Evolutionary conservation across 345 rosid species (phyloP), one percentile per base, ranked within the genome.

Genomic region (Arabis alpina): DNA sequence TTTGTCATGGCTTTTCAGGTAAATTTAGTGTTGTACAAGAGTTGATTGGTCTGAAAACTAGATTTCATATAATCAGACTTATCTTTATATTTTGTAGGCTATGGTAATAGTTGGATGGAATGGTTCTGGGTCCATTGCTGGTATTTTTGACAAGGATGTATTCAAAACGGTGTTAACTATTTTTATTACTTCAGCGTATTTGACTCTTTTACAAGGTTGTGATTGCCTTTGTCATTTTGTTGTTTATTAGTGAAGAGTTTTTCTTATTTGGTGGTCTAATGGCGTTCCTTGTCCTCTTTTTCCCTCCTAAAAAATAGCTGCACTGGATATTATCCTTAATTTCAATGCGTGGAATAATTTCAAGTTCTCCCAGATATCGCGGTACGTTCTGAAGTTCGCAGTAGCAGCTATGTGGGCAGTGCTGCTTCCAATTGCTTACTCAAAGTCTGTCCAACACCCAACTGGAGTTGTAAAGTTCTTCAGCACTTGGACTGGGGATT

Each of bases 1-100:
- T 68, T 92, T 75, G 70, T 88, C 70, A 73, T 94, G 91, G 88
- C 95, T 72, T 88, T 92, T 15, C 99, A 94, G 99, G 99, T 94
- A 54, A 34, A 45, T 37, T 53, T 60, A 68, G 60, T 70, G n/a
- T 51, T 4, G 2, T 19, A 11, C 28, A 37, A 61, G 28, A 44
- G 27, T 68, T 68, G 48, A 51, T 66, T 71, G 8, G 64, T 64
- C 50, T 8, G 3, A 49, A 62, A 54, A 28, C 47, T 4, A 54
- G 10, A 10, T 62, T 14, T 39, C 13, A 50, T 50, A 25, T 66
- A 19, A 59, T 54, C n/a, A 63, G 9, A 45, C 5, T 54, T 62
- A 5, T 40, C 32, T 48, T 49, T 37, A 28, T 70, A 25, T 61
- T 66, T 78, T 82, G 70, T 83, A 95, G 99, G 98, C 93, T 66